Evolutionary conservation across 148 eudicot genomes (phyloP), one percentile per base, ranked within the genome.

Genomic region (Cornus controversa): DNA sequence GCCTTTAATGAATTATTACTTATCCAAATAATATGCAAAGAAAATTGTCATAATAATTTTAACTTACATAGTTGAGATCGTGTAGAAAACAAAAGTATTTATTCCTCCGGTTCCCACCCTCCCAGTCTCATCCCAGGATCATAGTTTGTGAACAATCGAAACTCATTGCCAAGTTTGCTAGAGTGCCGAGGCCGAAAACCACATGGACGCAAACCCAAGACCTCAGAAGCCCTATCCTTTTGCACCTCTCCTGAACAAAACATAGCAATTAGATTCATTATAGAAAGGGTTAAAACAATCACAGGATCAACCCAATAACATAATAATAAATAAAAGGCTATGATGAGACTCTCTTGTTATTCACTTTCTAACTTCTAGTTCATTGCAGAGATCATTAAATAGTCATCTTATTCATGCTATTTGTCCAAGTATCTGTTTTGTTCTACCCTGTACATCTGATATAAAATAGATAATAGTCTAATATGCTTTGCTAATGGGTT

Each of bases 131-230:
- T 77, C 69, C 86, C 98, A 75, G 98, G 99, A 75, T 95, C 87
- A 78, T 95, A 93, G 83, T 92, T 95, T 70, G 99, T 93, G 78
- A 89, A 95, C 36, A 95, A 87, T 10, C 88, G 82, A 82, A 95
- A 95, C 82, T 90, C 99, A 72, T 95, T 95, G 29, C 99, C 99
- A 25, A 95, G 93, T 86, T 95, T 95, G 90, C 89, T 91, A 28
- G 98, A 84, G 84, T 95, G 99, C 77, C 83, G 83, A 37, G 98
- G 99, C 72, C 84, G 91, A 80, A 95, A 95, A 45, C 90, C 91
- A 85, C 99, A 95, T 29, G 97, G 93, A n/a, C 71, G 86, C 83
- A 93, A 72, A 66, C 87, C 92, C 66, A 93, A 82, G 34, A 95
- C 88, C 83, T 86, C 83, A 0, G 89, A 90, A 63, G 98, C 99